A percentile compares a stretch with the other conserved stretches of the same genome.
Evolutionary conservation across 768 basidiomycete species (phyloP).

Genomic region (Russula foetens): DNA sequence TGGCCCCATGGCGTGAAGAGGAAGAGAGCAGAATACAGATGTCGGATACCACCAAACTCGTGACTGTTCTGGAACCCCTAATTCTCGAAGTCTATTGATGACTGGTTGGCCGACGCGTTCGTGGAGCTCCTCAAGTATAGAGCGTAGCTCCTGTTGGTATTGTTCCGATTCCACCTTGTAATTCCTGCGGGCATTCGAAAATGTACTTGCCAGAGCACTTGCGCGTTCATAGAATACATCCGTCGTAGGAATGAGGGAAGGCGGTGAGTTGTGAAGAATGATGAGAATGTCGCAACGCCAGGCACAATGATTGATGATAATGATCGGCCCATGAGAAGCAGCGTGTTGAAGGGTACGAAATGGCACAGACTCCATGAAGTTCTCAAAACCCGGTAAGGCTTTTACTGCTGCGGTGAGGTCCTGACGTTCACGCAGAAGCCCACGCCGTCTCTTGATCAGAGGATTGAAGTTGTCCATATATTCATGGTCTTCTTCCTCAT

Average conservation of each 20-base stretch:
- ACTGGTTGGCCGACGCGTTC: slow-evolving; percentile 2
- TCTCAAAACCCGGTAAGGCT: not conserved
- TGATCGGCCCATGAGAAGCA: not conserved
- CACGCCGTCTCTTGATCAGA: not conserved
- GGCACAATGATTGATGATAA: not conserved
- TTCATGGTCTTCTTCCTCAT: not conserved
- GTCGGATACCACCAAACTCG: no score
- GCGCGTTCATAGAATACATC: not conserved
- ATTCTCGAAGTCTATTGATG: not conserved
- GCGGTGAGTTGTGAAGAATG: not conserved
- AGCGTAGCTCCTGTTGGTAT: not conserved
- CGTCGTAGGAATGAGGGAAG: not conserved
- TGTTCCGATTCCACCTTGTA: not conserved
- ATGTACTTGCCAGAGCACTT: not conserved
- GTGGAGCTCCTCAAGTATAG: not conserved
- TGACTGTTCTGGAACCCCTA: not conserved
- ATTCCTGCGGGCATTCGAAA: not conserved
- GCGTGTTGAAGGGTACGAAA: not conserved
- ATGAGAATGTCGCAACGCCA: not conserved
- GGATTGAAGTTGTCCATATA: not conserved
- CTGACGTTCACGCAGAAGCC: not conserved
- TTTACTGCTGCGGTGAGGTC: not conserved
- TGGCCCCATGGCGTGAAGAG: slow-evolving; percentile 14
- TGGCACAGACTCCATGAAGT: not conserved
- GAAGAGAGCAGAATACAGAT: not conserved